Conservation (phyloP, 1,284 basidiomycete genomes). For the Ustilago esculenta region DNA sequence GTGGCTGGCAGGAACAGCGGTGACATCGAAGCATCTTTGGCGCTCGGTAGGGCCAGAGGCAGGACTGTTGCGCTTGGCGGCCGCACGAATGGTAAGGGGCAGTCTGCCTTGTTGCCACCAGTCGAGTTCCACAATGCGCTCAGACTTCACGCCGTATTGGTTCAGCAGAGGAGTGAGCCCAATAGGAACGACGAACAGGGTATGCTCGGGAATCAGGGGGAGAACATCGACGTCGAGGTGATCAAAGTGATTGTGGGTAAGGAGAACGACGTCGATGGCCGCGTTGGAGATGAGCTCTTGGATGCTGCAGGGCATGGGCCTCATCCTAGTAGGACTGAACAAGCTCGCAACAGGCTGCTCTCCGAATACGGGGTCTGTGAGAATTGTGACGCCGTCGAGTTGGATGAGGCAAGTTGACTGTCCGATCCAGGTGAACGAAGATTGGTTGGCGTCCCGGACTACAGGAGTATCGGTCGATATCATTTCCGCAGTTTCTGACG, state of each 20-base stretch:
- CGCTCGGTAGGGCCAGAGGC: background rate
- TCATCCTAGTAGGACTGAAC: slow-evolving; percentile 68
- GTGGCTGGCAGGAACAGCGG: slow-evolving; percentile 66
- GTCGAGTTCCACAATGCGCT: slow-evolving; percentile 57
- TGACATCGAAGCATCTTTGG: slow-evolving; percentile 30
- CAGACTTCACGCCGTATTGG: slow-evolving; percentile 44
- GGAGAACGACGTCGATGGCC: slow-evolving; percentile 69
- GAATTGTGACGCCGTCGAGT: slow-evolving; percentile 69
- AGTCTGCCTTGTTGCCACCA: slow-evolving; percentile 62
- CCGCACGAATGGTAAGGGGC: slow-evolving; percentile 21
- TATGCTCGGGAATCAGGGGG: slow-evolving; percentile 41
- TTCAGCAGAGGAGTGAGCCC: slow-evolving; percentile 55
- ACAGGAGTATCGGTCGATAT: background rate
- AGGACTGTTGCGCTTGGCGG: slow-evolving; percentile 1
- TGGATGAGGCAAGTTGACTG: slow-evolving; percentile 68
- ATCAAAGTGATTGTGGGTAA: slow-evolving; percentile 69
- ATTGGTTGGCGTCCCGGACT: slow-evolving; percentile 5
- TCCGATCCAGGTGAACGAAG: slow-evolving; percentile 58
- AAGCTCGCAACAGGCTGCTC: slow-evolving; percentile 68
- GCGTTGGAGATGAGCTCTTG: slow-evolving; percentile 64
- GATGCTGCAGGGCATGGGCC: slow-evolving; percentile 68
- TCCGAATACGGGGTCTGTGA: slow-evolving; percentile 71
- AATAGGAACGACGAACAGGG: slow-evolving; percentile 61
- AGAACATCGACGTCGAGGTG: slow-evolving; percentile 59
- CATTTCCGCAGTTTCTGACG: background rate